Evolutionary conservation across 2,329 filamentous ascomycete genomes (phyloP).

Genomic region (Monosporascus ibericus): DNA sequence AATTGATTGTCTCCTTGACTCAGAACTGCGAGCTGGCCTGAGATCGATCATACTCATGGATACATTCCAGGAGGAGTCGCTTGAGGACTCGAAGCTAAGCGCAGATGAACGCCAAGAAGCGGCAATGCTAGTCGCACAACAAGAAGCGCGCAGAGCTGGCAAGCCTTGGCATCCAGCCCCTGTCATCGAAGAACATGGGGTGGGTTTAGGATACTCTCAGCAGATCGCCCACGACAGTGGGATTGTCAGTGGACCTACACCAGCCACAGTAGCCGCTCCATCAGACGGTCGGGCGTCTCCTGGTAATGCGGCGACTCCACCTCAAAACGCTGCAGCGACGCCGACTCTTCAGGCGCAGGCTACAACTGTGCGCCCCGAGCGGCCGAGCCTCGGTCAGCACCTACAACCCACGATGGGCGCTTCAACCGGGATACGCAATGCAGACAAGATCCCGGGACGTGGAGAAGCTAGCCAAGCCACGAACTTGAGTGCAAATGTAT

Average conservation of each 20-base stretch:
- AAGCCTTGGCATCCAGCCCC: background rate
- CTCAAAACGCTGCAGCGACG: background rate
- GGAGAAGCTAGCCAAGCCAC: background rate
- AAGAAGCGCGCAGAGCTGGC: conserved; percentile 15
- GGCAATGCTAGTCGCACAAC: conserved; percentile 28
- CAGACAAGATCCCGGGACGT: too few relatives aligned
- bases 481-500: conserved; percentile 7
- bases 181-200: background rate
- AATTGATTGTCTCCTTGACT: conserved; percentile 42
- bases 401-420: conserved; percentile 1
- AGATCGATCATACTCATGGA: conserved; percentile 60
- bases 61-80: conserved; percentile 65
- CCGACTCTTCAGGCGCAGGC: background rate
- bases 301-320: background rate
- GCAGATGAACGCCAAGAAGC: conserved; percentile 55
- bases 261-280: background rate
- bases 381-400: background rate
- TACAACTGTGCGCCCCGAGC: background rate
- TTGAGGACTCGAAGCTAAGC: conserved; percentile 48
- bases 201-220: background rate
- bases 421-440: conserved; percentile 6
- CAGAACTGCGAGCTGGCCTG: conserved; percentile 35
- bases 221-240: background rate
- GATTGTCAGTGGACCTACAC: background rate
- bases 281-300: background rate